Evolutionary conservation across 164 flowering plant genomes (phyloP).

Genomic region (Vitis rotundifolia): DNA sequence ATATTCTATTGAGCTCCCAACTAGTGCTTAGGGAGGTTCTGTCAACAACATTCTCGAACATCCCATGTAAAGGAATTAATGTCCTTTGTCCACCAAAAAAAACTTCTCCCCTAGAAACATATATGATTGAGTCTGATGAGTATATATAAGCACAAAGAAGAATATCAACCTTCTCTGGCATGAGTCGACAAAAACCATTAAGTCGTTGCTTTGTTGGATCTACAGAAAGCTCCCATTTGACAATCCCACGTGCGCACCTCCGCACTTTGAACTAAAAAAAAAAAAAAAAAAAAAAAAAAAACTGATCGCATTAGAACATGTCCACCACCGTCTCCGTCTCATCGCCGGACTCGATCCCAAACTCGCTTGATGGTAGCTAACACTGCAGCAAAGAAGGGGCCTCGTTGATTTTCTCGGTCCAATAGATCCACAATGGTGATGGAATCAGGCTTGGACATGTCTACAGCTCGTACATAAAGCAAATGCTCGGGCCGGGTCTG

Average conservation of each 20-base stretch:
- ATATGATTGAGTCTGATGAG: slow-evolving; percentile 78
- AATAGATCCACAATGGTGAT: slow-evolving; percentile 27
- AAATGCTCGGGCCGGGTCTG: background rate
- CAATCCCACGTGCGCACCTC: slow-evolving; percentile 76
- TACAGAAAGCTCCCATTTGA: slow-evolving; percentile 71
- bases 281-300: no score
- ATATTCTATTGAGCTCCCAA: slow-evolving; percentile 65
- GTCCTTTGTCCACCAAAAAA: slow-evolving; percentile 95
- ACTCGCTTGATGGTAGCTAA: no score
- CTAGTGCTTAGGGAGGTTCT: slow-evolving; percentile 73
- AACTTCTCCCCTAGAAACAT: slow-evolving; percentile 88
- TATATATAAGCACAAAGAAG: slow-evolving; percentile 94
- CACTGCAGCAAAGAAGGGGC: no score
- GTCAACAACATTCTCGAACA: slow-evolving; percentile 95
- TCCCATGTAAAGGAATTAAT: slow-evolving; percentile 79
- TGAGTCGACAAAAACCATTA: slow-evolving; percentile 87
- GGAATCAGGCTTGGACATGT: slow-evolving; percentile 31
- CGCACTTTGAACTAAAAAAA: no score
- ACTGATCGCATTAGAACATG: no score
- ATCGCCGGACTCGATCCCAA: no score
- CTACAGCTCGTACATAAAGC: slow-evolving; percentile 1
- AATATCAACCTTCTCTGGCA: slow-evolving; percentile 98
- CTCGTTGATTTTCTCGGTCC: slow-evolving; percentile 47
- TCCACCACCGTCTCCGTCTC: no score
- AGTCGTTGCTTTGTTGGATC: slow-evolving; percentile 60